These are phyloP conservation scores for Marchantia paleacea DNA, from an alignment of 225 moss, liverwort and hornwort genomes.

Conservation along the genomic window DNA sequence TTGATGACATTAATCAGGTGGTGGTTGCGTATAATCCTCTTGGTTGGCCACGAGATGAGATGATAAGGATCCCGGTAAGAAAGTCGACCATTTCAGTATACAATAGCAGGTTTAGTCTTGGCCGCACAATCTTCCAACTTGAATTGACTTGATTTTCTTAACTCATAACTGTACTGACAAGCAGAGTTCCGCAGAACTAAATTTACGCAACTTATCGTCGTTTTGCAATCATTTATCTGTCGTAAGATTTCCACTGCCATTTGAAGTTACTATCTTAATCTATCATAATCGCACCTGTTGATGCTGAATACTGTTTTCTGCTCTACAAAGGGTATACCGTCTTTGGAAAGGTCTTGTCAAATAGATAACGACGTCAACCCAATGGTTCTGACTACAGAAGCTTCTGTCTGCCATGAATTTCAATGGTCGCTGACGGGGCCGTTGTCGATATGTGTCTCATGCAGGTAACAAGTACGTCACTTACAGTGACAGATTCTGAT, in stretches of 20 bases:
- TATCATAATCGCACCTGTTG: neutral
- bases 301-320: no score
- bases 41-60: slow-evolving; percentile 73
- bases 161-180: neutral
- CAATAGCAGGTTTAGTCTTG: neutral
- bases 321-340: no score
- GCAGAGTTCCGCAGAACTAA: no score
- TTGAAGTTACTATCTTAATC: neutral
- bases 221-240: neutral
- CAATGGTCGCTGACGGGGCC: no score
- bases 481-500: slow-evolving; percentile 73
- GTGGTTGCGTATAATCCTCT: slow-evolving; percentile 90
- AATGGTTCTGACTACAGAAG: no score
- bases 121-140: neutral
- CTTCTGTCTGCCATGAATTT: no score
- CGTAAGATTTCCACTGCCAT: neutral
- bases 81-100: neutral
- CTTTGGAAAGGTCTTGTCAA: no score
- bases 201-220: neutral
- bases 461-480: slow-evolving; percentile 64
- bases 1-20: slow-evolving; percentile 44
- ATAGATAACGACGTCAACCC: no score
- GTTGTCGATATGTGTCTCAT: neutral
- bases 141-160: neutral
- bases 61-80: slow-evolving; percentile 77